phyloP scores from a whole-genome alignment of 2,329 filamentous ascomycete genomes.

The Exutisphaerella laricina region DNA sequence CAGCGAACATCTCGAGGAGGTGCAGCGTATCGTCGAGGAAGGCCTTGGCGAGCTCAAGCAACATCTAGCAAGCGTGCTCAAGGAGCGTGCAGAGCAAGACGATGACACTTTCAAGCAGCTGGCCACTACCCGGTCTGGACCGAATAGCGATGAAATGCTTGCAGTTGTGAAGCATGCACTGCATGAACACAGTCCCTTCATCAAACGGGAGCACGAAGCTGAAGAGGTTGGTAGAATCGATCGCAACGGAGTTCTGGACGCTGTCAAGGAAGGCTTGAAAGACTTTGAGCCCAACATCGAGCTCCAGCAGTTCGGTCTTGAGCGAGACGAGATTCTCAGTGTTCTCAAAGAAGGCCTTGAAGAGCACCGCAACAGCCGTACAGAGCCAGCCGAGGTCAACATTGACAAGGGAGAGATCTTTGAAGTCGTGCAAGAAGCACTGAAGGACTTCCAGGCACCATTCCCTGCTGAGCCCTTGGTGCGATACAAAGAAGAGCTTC shows the following conservation, averaged over 20 bases:
- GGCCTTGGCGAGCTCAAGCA: constrained; percentile 76
- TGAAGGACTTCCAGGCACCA: constrained; percentile 68
- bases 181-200: constrained; percentile 53
- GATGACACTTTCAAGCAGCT: constrained; percentile 32
- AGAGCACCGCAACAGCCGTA: constrained; percentile 55
- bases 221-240: constrained; percentile 27
- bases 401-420: constrained; percentile 81
- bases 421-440: constrained; percentile 74
- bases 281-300: constrained; percentile 91
- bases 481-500: constrained; percentile 74
- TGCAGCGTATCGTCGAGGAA: constrained; percentile 71
- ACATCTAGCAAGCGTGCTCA: constrained; percentile 74
- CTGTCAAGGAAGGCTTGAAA: constrained; percentile 87
- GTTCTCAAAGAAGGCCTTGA: constrained; percentile 82
- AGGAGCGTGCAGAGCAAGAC: constrained; percentile 59
- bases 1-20: constrained; percentile 57
- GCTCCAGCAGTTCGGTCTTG: constrained; percentile 81
- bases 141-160: constrained; percentile 70
- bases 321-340: constrained; percentile 81
- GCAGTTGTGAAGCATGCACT: constrained; percentile 73
- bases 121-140: constrained; percentile 38
- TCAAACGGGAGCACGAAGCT: constrained; percentile 20
- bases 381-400: constrained; percentile 47
- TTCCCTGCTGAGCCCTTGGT: constrained; percentile 57
- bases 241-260: constrained; percentile 74